Percentiles rank a stretch among this genome's conserved stretches.
Conservation (phyloP, 1,139 yeast species). For the Wickerhamomyces sp. region DNA sequence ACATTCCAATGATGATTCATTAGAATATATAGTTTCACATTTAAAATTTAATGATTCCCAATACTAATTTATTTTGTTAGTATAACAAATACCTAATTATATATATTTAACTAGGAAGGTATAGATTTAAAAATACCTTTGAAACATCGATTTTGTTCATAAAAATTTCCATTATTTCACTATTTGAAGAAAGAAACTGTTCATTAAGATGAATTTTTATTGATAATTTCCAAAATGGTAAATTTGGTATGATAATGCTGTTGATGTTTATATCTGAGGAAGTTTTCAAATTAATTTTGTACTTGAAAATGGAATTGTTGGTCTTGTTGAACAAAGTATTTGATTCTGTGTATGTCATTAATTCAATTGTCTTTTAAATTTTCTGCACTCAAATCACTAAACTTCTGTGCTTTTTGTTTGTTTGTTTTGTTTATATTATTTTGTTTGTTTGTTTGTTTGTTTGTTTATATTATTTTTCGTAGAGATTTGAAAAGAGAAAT, state of each 20-base stretch:
- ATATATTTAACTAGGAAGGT: no score
- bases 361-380: no score
- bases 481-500: no score
- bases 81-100: neutral
- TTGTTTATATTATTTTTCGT: neutral
- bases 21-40: constrained; percentile 1
- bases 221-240: neutral
- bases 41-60: neutral
- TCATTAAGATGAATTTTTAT: neutral
- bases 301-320: neutral
- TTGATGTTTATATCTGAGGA: neutral
- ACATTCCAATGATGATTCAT: neutral
- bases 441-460: neutral
- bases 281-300: neutral
- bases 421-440: neutral
- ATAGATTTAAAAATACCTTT: neutral
- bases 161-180: neutral
- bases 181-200: neutral
- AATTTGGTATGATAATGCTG: neutral
- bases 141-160: neutral
- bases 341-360: no score
- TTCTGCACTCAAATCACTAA: no score
- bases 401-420: neutral
- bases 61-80: neutral
- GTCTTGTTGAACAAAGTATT: neutral